These are phyloP conservation scores for Sesbania bispinosa DNA, from an alignment of 306 rosid species.

Conservation along the genomic window DNA sequence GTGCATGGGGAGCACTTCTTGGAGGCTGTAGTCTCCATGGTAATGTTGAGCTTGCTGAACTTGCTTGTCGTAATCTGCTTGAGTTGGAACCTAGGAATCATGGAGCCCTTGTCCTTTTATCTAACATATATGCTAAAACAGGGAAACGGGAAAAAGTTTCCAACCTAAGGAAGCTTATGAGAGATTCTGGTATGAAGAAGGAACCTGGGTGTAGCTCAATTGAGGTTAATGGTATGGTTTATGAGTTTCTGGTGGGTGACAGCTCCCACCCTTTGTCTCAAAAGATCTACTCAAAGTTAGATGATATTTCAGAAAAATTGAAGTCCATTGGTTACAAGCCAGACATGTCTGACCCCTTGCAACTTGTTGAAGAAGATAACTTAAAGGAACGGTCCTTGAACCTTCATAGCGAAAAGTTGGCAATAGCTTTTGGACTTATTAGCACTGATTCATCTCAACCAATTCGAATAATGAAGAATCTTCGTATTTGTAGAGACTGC, in stretches of 20 bases:
- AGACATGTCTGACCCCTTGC: slow-evolving; percentile 47
- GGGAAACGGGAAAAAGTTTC: slow-evolving; percentile 65
- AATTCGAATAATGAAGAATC: slow-evolving; percentile 62
- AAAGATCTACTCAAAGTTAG: slow-evolving; percentile 52
- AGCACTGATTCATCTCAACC: slow-evolving; percentile 47
- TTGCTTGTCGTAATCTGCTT: slow-evolving; percentile 45
- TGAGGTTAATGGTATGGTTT: slow-evolving; percentile 41
- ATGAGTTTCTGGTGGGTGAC: slow-evolving; percentile 58
- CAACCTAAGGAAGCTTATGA: slow-evolving; percentile 52
- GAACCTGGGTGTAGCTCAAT: slow-evolving; percentile 65
- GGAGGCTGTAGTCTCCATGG: slow-evolving; percentile 53
- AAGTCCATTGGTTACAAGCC: slow-evolving; percentile 50
- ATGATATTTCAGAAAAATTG: slow-evolving; percentile 49
- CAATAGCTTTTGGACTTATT: slow-evolving; percentile 58
- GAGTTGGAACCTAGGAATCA: slow-evolving; percentile 58
- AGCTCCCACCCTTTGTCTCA: slow-evolving; percentile 45
- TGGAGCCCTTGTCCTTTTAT: slow-evolving; percentile 60
- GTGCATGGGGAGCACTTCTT: slow-evolving; percentile 61
- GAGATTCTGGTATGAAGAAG: slow-evolving; percentile 51
- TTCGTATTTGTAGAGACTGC: slow-evolving; percentile 62
- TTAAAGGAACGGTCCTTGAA: slow-evolving; percentile 49
- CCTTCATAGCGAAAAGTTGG: slow-evolving; percentile 63
- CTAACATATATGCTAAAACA: slow-evolving; percentile 55
- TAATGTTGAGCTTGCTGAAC: slow-evolving; percentile 55
- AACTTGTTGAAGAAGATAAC: slow-evolving; percentile 56